phyloP scores from a whole-genome alignment of 768 basidiomycete genomes.

The Amanita molliuscula region DNA sequence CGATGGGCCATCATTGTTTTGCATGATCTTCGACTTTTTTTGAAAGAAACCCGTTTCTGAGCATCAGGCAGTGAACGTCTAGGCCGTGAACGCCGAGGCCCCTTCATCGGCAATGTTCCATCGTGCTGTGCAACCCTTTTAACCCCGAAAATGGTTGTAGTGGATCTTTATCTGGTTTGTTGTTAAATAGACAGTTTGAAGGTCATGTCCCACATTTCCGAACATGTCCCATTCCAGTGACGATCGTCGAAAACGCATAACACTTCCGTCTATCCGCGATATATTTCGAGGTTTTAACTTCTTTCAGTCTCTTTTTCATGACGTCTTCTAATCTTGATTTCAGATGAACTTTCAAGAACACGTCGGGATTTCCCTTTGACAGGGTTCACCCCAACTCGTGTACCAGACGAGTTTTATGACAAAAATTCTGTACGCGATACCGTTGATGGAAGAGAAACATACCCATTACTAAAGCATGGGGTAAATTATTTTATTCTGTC shows the following conservation, averaged over 20 bases:
- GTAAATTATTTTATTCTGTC: background rate
- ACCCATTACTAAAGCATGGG: background rate
- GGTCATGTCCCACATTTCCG: background rate
- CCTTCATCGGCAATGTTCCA: background rate
- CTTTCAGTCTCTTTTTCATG: background rate
- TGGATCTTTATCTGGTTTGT: background rate
- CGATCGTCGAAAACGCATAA: conserved; percentile 34
- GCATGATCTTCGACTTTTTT: background rate
- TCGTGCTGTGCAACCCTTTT: conserved; percentile 3
- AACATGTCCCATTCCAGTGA: conserved; percentile 16
- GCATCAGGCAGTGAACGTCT: conserved; percentile 1
- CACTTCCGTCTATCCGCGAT: conserved; percentile 63
- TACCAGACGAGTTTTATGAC: background rate
- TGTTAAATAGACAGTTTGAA: conserved; percentile 2
- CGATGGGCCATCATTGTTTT: background rate
- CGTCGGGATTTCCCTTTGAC: conserved; percentile 13
- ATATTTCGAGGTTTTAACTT: conserved; percentile 43
- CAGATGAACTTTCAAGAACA: conserved; percentile 40
- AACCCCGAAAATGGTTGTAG: background rate
- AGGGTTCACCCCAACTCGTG: background rate
- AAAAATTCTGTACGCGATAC: background rate
- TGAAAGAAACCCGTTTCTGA: background rate
- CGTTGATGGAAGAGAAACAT: background rate
- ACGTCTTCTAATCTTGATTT: conserved; percentile 5
- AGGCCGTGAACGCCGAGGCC: conserved; percentile 4